These are phyloP conservation scores for Medicago ruthenica DNA, from an alignment of 306 rosid genomes.

Conservation along the genomic window DNA sequence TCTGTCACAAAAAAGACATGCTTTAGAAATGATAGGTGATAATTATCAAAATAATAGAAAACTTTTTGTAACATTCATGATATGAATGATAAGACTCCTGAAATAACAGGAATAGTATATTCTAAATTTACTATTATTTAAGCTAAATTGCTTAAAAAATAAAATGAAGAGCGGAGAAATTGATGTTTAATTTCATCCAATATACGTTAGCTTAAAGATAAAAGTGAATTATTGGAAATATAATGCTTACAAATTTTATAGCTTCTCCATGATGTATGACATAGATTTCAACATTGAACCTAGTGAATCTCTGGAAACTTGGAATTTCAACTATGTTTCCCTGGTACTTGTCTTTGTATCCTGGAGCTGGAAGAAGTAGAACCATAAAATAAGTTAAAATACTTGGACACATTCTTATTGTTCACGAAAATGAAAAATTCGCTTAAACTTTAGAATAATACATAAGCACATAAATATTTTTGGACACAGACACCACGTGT, in stretches of 20 bases:
- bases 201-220: neutral
- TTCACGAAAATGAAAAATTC: neutral
- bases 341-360: slow-evolving; percentile 73
- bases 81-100: neutral
- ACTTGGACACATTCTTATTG: neutral
- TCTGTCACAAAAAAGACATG: slow-evolving; percentile 9
- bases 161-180: too few relatives aligned
- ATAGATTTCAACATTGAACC: slow-evolving; percentile 76
- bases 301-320: slow-evolving; percentile 73
- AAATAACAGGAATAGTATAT: too few relatives aligned
- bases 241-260: slow-evolving; percentile 67
- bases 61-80: neutral
- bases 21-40: neutral
- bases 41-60: neutral
- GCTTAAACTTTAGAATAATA: slow-evolving; percentile 20
- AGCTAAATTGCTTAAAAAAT: too few relatives aligned
- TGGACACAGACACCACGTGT: too few relatives aligned
- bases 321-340: slow-evolving; percentile 81
- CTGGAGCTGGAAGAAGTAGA: slow-evolving; percentile 66
- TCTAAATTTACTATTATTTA: too few relatives aligned
- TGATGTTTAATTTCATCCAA: too few relatives aligned
- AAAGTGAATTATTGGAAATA: slow-evolving; percentile 31
- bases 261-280: slow-evolving; percentile 76
- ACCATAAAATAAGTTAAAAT: slow-evolving; percentile 23
- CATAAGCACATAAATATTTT: slow-evolving; percentile 1